Percentiles rank a stretch among this genome's conserved stretches.
Evolutionary conservation across 164 flowering plant genomes (phyloP).

Genomic region (Vitis labrusca): DNA sequence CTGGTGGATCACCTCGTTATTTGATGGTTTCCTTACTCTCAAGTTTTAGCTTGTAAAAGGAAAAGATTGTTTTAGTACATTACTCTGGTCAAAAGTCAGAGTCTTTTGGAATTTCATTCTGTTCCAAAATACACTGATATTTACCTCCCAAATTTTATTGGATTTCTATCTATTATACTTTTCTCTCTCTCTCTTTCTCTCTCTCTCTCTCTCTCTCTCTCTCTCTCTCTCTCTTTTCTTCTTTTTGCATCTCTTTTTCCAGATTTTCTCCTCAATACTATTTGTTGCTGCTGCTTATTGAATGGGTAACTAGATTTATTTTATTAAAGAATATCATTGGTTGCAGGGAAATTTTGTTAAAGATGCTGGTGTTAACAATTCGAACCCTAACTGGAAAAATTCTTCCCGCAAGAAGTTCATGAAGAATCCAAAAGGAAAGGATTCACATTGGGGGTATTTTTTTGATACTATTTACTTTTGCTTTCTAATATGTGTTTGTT

Average conservation of each 20-base stretch:
- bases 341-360: slow-evolving; percentile 25
- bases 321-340: background rate
- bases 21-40: too few species aligned
- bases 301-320: background rate
- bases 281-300: background rate
- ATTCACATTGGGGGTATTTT: slow-evolving; percentile 22
- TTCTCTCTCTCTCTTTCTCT: too few species aligned
- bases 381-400: slow-evolving; percentile 13
- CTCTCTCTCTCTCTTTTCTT: too few species aligned
- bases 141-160: too few species aligned
- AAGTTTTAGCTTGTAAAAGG: too few species aligned
- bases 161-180: too few species aligned
- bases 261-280: background rate
- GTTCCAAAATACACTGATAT: too few species aligned
- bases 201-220: too few species aligned
- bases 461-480: background rate
- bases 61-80: too few species aligned
- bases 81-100: too few species aligned
- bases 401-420: slow-evolving; percentile 18
- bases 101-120: too few species aligned
- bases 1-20: too few species aligned
- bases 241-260: background rate
- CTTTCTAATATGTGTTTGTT: background rate
- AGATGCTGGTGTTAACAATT: slow-evolving; percentile 9
- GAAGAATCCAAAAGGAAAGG: slow-evolving; percentile 20